Conservation (phyloP, 2,329 filamentous ascomycete species). For the Claviceps digitariae region DNA sequence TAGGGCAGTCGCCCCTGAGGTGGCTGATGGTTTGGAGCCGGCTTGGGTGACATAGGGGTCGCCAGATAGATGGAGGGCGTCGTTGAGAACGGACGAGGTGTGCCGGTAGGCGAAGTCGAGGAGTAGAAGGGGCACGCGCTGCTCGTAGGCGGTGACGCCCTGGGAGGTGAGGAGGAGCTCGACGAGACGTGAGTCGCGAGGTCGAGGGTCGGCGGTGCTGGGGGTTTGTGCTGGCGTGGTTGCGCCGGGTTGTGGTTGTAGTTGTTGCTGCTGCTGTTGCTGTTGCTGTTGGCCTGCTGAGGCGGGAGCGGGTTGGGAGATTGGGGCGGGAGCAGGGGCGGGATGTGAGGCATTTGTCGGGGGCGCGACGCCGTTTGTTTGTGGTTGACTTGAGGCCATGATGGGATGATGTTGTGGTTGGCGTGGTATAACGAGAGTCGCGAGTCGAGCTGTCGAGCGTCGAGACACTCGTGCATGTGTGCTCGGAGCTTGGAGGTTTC, state of each 20-base stretch:
- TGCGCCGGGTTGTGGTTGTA: constrained; percentile 8
- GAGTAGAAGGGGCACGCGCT: constrained; percentile 68
- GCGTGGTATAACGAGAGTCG: not conserved
- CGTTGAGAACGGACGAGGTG: constrained; percentile 56
- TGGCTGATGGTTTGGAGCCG: constrained; percentile 35
- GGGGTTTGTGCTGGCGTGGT: constrained; percentile 16
- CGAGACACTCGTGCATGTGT: too few species aligned
- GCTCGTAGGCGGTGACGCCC: constrained; percentile 67
- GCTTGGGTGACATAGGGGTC: constrained; percentile 54
- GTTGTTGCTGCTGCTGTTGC: constrained; percentile 11
- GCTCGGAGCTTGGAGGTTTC: not conserved
- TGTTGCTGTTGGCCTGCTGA: constrained; percentile 13
- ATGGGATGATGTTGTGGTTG: constrained; percentile 2
- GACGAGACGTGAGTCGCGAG: constrained; percentile 66
- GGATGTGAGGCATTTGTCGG: constrained; percentile 20
- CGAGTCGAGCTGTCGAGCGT: too few species aligned
- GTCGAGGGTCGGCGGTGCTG: constrained; percentile 38
- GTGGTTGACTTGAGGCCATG: constrained; percentile 28
- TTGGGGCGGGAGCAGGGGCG: constrained; percentile 16
- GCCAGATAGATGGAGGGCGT: constrained; percentile 54
- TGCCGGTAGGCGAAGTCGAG: constrained; percentile 82
- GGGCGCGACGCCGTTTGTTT: constrained; percentile 39
- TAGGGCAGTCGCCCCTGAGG: constrained; percentile 33
- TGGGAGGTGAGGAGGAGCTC: constrained; percentile 69
- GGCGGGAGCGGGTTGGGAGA: constrained; percentile 5